Percentiles rank a stretch among this genome's conserved stretches.
These are phyloP conservation scores for Narthecium ossifragum DNA, from an alignment of 106 monocot species.

Conservation along the genomic window DNA sequence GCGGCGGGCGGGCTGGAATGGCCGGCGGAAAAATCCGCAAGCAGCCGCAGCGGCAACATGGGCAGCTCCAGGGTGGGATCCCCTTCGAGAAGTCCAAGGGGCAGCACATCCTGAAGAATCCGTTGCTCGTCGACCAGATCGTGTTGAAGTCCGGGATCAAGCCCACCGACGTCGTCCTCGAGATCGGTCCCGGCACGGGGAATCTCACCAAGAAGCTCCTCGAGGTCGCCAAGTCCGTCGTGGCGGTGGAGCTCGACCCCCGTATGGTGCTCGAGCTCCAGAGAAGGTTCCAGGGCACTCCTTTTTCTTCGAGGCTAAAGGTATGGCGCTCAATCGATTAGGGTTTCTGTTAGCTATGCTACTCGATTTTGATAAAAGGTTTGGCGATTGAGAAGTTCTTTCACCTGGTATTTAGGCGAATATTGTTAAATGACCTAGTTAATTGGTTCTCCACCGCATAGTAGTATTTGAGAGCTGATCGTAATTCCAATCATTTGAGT, in stretches of 20 bases:
- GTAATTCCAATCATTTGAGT: too few relatives aligned
- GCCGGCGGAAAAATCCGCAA: slow-evolving; percentile 85
- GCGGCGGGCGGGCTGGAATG: slow-evolving; percentile 27
- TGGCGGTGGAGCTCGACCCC: slow-evolving; percentile 89
- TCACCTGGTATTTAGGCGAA: too few relatives aligned
- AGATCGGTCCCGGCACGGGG: slow-evolving; percentile 94
- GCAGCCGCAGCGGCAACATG: slow-evolving; percentile 28
- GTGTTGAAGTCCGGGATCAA: slow-evolving; percentile 89
- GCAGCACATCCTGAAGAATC: slow-evolving; percentile 94
- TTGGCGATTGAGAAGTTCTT: too few relatives aligned
- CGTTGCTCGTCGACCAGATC: slow-evolving; percentile 76
- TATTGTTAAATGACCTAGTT: too few relatives aligned
- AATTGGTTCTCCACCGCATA: too few relatives aligned
- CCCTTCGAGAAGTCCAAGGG: slow-evolving; percentile 94
- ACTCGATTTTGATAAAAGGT: too few relatives aligned
- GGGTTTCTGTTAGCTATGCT: too few relatives aligned
- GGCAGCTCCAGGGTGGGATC: slow-evolving; percentile 60
- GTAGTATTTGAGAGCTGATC: too few relatives aligned
- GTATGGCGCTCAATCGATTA: too few relatives aligned
- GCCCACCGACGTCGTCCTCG: slow-evolving; percentile 86
- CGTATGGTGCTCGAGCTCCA: slow-evolving; percentile 94
- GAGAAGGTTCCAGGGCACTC: slow-evolving; percentile 75
- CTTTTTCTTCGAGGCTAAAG: slow-evolving; percentile 55
- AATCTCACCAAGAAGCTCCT: slow-evolving; percentile 97
- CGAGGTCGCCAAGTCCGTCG: slow-evolving; percentile 71